Base-by-base conservation (phyloP, 345 rosid species). In the Ceriops tagal region DNA sequence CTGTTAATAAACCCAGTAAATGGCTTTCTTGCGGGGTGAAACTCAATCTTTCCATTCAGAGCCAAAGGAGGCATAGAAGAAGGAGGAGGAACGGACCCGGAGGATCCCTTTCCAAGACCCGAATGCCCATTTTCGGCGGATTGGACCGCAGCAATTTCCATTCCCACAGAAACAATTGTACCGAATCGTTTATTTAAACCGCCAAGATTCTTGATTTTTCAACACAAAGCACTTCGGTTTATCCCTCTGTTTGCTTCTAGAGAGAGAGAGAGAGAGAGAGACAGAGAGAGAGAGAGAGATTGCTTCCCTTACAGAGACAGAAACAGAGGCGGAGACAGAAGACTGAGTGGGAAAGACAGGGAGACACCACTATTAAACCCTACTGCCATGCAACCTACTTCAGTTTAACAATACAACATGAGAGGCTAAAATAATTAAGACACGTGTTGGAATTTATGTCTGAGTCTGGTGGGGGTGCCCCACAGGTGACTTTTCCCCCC, bases 21-120 rank as follows among this genome's bases (percentile, higher is more conserved):
- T 24, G 78, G 85, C 62, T 85, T 89, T 43, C 87, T 85, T 4
- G 92, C 90, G 2, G 81, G 97, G 5, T 79, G 88, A 64, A 89
- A 89, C 78, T 82, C 84, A 63, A 88, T 83, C 82, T 64, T 85
- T 28, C 87, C 82, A 37, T 75, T 43, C 49, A 43, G 13, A 43
- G 49, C 61, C 8, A 72, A 63, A 52, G 75, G 71, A 6, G 79
- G 1, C 19, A 43, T 53, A 35, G 84, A 61, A 32, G 61, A 3
- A 26, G 68, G 32, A 56, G 59, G 9, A 56, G 31, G 28, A 11
- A 10, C 19, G 8, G 49, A 43, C 49, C 49, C 4, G 3, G 49
- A 56, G 7, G 67, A 61, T 39, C 31, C 63, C n/a, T 39, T 31
- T 18, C n/a, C 65, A 65, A 51, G 16, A 37, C 13, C n/a, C 28